Conservation (phyloP, 2,329 filamentous ascomycete genomes). For the Pseudonectria foliicola region DNA sequence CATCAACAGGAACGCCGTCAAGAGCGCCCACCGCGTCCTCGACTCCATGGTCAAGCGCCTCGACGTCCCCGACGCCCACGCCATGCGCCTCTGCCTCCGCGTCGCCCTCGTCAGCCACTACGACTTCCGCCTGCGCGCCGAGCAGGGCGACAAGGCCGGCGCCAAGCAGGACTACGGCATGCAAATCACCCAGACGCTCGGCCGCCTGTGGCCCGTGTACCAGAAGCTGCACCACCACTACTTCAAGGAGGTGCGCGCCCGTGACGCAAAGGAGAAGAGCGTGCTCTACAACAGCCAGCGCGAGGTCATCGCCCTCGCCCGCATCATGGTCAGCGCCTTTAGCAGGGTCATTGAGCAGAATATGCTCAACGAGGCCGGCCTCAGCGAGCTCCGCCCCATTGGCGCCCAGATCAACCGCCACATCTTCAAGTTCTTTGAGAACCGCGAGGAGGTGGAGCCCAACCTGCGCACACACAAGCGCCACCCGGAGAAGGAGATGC, state of each 20-base stretch:
- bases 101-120: slow-evolving; percentile 43
- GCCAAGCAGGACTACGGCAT: slow-evolving; percentile 39
- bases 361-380: slow-evolving; percentile 29
- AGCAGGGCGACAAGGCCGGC: slow-evolving; percentile 22
- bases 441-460: slow-evolving; percentile 28
- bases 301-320: slow-evolving; percentile 38
- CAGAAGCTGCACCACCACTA: slow-evolving; percentile 30
- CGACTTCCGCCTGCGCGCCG: slow-evolving; percentile 27
- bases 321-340: slow-evolving; percentile 38
- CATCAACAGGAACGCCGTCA: slow-evolving; percentile 63
- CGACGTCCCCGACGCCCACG: slow-evolving; percentile 40
- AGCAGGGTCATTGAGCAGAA: slow-evolving; percentile 37
- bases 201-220: slow-evolving; percentile 44
- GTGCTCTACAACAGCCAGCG: slow-evolving; percentile 28
- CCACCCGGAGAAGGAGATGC: slow-evolving; percentile 15
- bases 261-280: slow-evolving; percentile 17
- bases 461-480: slow-evolving; percentile 19
- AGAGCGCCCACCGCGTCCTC: slow-evolving; percentile 58
- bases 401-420: slow-evolving; percentile 32
- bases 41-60: slow-evolving; percentile 47
- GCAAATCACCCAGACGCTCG: slow-evolving; percentile 44
- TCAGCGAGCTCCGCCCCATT: slow-evolving; percentile 25
- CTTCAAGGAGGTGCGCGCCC: slow-evolving; percentile 22
- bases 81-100: slow-evolving; percentile 50
- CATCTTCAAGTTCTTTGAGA: slow-evolving; percentile 28